These are phyloP conservation scores for Verticillium longisporum DNA, from an alignment of 2,329 filamentous ascomycete genomes.

Conservation along the genomic window DNA sequence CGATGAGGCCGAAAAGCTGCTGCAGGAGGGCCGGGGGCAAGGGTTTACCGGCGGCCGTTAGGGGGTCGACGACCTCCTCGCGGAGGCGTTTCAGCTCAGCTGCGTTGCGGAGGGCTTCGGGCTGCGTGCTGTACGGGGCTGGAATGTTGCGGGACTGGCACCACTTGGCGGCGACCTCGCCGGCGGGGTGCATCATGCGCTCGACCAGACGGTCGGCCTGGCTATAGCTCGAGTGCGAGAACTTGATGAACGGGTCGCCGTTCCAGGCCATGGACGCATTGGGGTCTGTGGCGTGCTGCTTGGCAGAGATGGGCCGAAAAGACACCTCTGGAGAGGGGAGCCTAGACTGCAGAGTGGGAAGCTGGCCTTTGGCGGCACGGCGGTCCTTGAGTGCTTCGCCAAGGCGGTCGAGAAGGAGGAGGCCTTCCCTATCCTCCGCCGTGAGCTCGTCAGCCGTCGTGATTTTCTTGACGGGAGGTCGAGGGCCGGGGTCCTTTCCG, in stretches of 20 bases:
- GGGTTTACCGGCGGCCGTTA: slow-evolving; percentile 22
- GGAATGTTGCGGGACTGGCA: slow-evolving; percentile 50
- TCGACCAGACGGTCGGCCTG: slow-evolving; percentile 32
- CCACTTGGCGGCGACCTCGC: slow-evolving; percentile 55
- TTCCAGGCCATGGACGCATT: slow-evolving; percentile 23
- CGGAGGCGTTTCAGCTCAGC: slow-evolving; percentile 29
- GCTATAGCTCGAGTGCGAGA: slow-evolving; percentile 22
- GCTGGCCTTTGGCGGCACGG: slow-evolving; percentile 10
- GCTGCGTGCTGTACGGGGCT: slow-evolving; percentile 50
- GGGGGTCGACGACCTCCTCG: slow-evolving; percentile 28
- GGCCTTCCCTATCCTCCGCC: slow-evolving; percentile 32
- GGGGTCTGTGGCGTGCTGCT: not conserved
- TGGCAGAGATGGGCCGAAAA: slow-evolving; percentile 23
- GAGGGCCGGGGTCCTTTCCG: slow-evolving; percentile 18
- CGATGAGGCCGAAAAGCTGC: slow-evolving; percentile 31
- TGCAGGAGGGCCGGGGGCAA: slow-evolving; percentile 21
- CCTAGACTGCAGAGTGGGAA: slow-evolving; percentile 2
- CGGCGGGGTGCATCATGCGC: slow-evolving; percentile 54
- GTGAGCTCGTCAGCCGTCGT: slow-evolving; percentile 33
- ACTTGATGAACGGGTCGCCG: slow-evolving; percentile 45
- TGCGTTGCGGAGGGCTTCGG: slow-evolving; percentile 28
- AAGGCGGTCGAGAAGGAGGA: slow-evolving; percentile 40
- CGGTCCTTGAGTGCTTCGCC: slow-evolving; percentile 34
- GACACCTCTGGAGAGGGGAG: slow-evolving; percentile 29
- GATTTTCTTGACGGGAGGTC: slow-evolving; percentile 34